Evolutionary conservation across 164 flowering plant species (phyloP).

Genomic region (Echeveria elegans): DNA sequence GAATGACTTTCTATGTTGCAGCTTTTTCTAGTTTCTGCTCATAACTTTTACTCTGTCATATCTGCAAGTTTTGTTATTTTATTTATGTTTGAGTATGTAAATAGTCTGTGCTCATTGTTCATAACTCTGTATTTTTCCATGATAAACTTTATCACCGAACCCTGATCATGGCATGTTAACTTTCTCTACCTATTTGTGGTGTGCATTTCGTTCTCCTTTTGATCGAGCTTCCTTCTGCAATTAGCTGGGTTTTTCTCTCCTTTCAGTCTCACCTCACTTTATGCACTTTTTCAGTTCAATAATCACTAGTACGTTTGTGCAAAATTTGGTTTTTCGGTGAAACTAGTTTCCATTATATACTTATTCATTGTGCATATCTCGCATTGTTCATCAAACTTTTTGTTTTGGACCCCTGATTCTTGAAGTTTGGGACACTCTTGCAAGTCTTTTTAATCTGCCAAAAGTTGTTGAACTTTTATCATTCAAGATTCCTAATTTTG

Average conservation of each 20-base stretch:
- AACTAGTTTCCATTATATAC: constrained; percentile 22
- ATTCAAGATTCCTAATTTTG: background rate
- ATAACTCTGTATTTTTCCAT: background rate
- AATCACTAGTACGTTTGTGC: background rate
- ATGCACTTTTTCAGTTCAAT: background rate
- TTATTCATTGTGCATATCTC: constrained; percentile 44
- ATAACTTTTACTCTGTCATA: too few species aligned
- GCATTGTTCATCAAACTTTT: constrained; percentile 39
- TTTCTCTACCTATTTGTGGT: too few species aligned
- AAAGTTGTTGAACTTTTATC: background rate
- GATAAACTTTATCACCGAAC: background rate
- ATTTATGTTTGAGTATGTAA: background rate
- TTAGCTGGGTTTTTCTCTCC: background rate
- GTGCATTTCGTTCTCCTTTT: background rate
- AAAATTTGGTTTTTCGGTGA: too few species aligned
- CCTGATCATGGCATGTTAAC: background rate
- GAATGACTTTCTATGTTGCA: too few species aligned
- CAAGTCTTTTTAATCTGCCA: constrained; percentile 14
- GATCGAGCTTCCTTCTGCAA: background rate
- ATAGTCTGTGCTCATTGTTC: background rate
- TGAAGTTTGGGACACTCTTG: constrained; percentile 38
- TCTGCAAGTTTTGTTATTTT: background rate
- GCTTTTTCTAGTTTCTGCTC: too few species aligned
- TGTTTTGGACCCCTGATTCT: constrained; percentile 49
- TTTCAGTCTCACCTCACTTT: background rate